Base-by-base conservation (phyloP, 106 monocot species). In the Dioscorea dumetorum region DNA sequence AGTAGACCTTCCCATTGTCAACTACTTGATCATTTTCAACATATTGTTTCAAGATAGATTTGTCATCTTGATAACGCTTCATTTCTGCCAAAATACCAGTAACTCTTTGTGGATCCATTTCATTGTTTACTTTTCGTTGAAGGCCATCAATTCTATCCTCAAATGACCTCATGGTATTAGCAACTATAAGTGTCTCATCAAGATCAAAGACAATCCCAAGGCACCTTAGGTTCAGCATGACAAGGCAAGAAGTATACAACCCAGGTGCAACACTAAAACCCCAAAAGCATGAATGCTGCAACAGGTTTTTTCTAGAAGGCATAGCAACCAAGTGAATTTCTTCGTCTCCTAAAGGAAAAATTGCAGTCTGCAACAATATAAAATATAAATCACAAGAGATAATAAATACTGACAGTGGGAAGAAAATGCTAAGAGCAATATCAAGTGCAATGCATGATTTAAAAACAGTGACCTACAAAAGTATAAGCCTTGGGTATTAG, bases 131-230 rank as follows among this genome's bases (percentile, higher is more conserved):
- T 72, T 93, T 99, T 73, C 87, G 68, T 49, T 99, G 90, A 32
- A 99, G 73, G 4, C 77, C 80, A 75, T 99, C 90, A 57, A 93
- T 93, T 52, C 83, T 74, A 67, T 99, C 99, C 69, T 99, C 99
- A 78, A 93, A 99, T 48, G 99, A 93, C 15, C 90, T 93, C 78
- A 77, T 84, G 14, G 93, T 99, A 48, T 99, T 99, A 61, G 99
- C 99, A 69, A 99, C 93, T 74, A 99, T 81, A 19, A 99, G 83
- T 22, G 99, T 99, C 77, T 99, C 93, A 67, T 99, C 99, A 58
- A 99, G 90, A 75, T 99, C 99, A 87, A 99, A 99, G 66, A 99
- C 99, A 60, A 99, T 99, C 16, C 90, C 99, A 14, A 99, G 81
- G 73, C 99, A 93, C 73, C 99, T 78, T 33, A 93, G 72, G 70